Evolutionary conservation across 805 yeast genomes (phyloP).

Genomic region (Wickerhamiella dianesei): DNA sequence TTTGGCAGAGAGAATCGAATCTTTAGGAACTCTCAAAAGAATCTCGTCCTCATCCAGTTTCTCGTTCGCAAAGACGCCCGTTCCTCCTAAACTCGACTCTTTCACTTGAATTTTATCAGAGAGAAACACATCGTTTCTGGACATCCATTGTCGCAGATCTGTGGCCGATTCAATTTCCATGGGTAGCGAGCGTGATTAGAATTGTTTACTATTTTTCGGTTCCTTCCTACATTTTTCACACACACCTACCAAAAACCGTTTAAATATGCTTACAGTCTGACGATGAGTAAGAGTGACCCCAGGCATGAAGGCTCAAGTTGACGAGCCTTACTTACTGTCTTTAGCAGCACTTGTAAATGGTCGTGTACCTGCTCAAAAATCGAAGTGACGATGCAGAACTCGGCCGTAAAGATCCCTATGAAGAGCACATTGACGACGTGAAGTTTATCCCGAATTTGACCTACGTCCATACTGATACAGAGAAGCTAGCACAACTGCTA

Average conservation of each 20-base stretch:
- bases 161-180: no score
- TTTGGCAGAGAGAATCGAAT: conserved; percentile 22
- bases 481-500: conserved; percentile 34
- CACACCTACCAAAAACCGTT: neutral
- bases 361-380: conserved; percentile 45
- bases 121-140: conserved; percentile 40
- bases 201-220: neutral
- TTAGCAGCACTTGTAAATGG: conserved; percentile 5
- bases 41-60: conserved; percentile 28
- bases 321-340: neutral
- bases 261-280: neutral
- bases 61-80: conserved; percentile 54
- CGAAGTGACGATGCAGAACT: conserved; percentile 31
- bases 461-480: conserved; percentile 44
- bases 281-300: neutral
- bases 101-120: conserved; percentile 35
- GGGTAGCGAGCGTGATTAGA: no score
- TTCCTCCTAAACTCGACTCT: conserved; percentile 44
- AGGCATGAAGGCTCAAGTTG: neutral
- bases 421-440: conserved; percentile 31
- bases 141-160: conserved; percentile 40
- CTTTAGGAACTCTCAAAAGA: conserved; percentile 25
- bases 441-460: conserved; percentile 60
- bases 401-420: conserved; percentile 54
- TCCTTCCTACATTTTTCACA: neutral